These are phyloP conservation scores for Apiotrichum domesticum DNA, from an alignment of 1,284 basidiomycete species.

Conservation along the genomic window DNA sequence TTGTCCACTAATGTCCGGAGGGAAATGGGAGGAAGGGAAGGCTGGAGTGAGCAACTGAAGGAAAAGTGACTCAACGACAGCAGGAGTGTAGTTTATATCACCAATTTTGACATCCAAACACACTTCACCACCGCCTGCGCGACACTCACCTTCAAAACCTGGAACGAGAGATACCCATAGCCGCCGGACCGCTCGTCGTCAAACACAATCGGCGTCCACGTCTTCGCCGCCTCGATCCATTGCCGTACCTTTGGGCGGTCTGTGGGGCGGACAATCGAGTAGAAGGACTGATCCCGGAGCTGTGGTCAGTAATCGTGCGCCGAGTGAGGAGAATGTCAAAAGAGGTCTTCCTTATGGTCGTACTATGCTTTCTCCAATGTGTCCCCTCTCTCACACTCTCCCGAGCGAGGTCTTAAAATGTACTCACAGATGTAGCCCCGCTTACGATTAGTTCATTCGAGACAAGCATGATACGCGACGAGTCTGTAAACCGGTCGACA, in stretches of 20 bases:
- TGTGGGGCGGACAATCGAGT: constrained; percentile 30
- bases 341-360: constrained; percentile 3
- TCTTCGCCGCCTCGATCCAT: constrained; percentile 36
- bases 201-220: constrained; percentile 29
- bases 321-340: constrained; percentile 1
- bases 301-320: constrained; percentile 5
- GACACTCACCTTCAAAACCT: constrained; percentile 29
- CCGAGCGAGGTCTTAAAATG: too few species aligned
- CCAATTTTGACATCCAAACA: too few species aligned
- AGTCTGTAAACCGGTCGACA: constrained; percentile 38
- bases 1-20: too few species aligned
- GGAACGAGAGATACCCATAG: constrained; percentile 33
- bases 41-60: too few species aligned
- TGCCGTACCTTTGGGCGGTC: constrained; percentile 29
- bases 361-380: too few species aligned
- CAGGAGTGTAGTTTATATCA: too few species aligned
- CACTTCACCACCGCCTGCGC: too few species aligned
- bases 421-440: constrained; percentile 6
- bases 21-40: too few species aligned
- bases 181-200: constrained; percentile 28
- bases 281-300: constrained; percentile 31
- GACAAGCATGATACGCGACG: constrained; percentile 30
- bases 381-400: too few species aligned
- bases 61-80: background rate
- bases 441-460: constrained; percentile 36